These are phyloP conservation scores for Magnusiomyces suaveolens DNA, from an alignment of 1,139 yeast species.

Conservation along the genomic window DNA sequence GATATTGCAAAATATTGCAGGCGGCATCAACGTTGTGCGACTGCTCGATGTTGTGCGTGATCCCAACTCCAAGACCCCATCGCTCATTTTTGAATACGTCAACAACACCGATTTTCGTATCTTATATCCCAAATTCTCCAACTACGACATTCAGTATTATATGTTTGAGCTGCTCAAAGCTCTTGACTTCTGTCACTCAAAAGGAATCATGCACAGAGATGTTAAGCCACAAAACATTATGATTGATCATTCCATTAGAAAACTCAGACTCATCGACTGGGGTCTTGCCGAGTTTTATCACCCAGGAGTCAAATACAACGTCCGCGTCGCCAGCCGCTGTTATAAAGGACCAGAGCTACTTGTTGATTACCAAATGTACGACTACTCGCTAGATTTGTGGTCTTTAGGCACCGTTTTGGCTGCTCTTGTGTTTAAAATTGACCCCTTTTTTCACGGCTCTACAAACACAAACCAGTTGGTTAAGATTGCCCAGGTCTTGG, in stretches of 20 bases:
- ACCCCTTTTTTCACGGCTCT: constrained; percentile 95
- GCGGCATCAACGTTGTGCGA: constrained; percentile 76
- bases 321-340: constrained; percentile 94
- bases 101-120: constrained; percentile 86
- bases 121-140: constrained; percentile 81
- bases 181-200: constrained; percentile 86
- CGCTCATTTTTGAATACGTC: constrained; percentile 82
- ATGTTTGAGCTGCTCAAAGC: constrained; percentile 85
- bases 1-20: constrained; percentile 77
- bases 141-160: constrained; percentile 75
- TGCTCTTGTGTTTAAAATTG: constrained; percentile 91
- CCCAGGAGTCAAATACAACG: constrained; percentile 88
- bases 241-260: constrained; percentile 78
- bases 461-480: constrained; percentile 94
- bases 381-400: constrained; percentile 93
- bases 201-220: constrained; percentile 98
- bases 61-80: constrained; percentile 85
- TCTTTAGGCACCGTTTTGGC: constrained; percentile 96
- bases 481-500: constrained; percentile 86
- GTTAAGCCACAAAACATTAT: constrained; percentile 97
- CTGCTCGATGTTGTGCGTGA: constrained; percentile 87
- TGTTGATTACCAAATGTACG: constrained; percentile 89
- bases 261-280: constrained; percentile 88
- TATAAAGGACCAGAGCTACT: constrained; percentile 95
- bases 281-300: constrained; percentile 97